phyloP scores from a whole-genome alignment of 345 rosid genomes.

The Murraya koenigii region DNA sequence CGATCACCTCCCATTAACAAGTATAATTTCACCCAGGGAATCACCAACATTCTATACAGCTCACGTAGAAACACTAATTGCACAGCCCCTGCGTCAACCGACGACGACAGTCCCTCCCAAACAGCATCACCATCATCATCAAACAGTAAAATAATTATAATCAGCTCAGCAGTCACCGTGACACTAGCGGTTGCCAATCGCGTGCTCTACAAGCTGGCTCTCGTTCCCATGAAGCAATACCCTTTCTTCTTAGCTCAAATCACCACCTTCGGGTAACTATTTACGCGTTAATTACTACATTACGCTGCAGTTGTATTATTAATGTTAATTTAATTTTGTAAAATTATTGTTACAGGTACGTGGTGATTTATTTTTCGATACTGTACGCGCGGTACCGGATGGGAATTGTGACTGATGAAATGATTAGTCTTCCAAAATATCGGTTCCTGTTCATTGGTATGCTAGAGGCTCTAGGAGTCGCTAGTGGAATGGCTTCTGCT shows the following conservation, averaged over 20 bases:
- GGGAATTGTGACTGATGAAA: slow-evolving; percentile 71
- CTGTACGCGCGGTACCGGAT: slow-evolving; percentile 50
- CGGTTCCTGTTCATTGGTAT: slow-evolving; percentile 66
- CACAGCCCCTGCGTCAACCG: slow-evolving; percentile 34
- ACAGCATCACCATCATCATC: not conserved
- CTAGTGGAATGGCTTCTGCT: slow-evolving; percentile 85
- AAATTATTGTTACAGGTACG: slow-evolving; percentile 44
- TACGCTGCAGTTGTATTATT: not conserved
- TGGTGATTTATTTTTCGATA: slow-evolving; percentile 63
- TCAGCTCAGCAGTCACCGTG: slow-evolving; percentile 45
- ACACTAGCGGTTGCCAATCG: slow-evolving; percentile 72
- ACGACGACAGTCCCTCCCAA: not conserved
- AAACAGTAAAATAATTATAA: slow-evolving; percentile 29
- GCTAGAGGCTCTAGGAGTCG: slow-evolving; percentile 77
- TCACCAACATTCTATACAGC: not conserved
- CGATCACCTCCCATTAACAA: not conserved
- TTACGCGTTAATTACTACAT: not conserved
- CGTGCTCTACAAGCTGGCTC: slow-evolving; percentile 91
- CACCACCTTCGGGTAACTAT: slow-evolving; percentile 70
- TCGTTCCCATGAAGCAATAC: slow-evolving; percentile 81
- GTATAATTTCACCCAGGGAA: slow-evolving; percentile 11
- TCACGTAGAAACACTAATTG: slow-evolving; percentile 14
- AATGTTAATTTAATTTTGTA: not conserved
- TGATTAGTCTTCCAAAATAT: slow-evolving; percentile 68
- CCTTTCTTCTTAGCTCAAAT: slow-evolving; percentile 89